Conservation (phyloP, 371 early-diverging fungal genomes). For the Apophysomyces trapeziformis region DNA sequence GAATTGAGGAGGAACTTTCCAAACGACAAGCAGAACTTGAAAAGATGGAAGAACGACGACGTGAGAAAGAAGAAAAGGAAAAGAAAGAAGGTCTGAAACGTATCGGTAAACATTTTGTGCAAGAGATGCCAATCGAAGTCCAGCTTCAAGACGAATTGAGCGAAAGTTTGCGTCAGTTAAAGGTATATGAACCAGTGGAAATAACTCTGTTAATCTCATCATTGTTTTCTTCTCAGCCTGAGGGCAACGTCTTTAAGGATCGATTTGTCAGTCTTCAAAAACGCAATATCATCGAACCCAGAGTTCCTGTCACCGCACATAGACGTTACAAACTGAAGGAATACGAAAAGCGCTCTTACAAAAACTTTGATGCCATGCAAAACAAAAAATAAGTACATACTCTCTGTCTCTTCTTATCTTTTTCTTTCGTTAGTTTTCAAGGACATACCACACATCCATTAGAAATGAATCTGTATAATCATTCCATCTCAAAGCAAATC, state of each 20-base stretch:
- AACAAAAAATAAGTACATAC: slow-evolving; percentile 15
- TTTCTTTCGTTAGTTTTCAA: background rate
- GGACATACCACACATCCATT: too few species aligned
- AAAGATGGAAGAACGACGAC: slow-evolving; percentile 43
- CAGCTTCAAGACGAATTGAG: slow-evolving; percentile 64
- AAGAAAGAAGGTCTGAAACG: slow-evolving; percentile 54
- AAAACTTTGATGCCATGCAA: slow-evolving; percentile 39
- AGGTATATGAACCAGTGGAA: slow-evolving; percentile 26
- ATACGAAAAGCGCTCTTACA: slow-evolving; percentile 62
- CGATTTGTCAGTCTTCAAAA: slow-evolving; percentile 82
- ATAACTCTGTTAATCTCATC: background rate
- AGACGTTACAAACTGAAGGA: slow-evolving; percentile 58
- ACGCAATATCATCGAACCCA: slow-evolving; percentile 87
- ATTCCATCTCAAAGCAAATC: too few species aligned
- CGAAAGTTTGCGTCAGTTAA: slow-evolving; percentile 61
- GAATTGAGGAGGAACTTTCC: slow-evolving; percentile 51
- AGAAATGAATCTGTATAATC: too few species aligned
- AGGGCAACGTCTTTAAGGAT: slow-evolving; percentile 85
- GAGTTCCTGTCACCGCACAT: slow-evolving; percentile 57
- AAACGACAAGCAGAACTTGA: slow-evolving; percentile 42
- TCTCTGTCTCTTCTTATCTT: background rate
- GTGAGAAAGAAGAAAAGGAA: slow-evolving; percentile 41
- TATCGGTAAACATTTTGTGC: slow-evolving; percentile 51
- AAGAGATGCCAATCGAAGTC: slow-evolving; percentile 56
- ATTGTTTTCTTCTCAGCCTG: slow-evolving; percentile 61